phyloP scores from a whole-genome alignment of 176 grass and related monocot species.

The Rhynchospora breviuscula region DNA sequence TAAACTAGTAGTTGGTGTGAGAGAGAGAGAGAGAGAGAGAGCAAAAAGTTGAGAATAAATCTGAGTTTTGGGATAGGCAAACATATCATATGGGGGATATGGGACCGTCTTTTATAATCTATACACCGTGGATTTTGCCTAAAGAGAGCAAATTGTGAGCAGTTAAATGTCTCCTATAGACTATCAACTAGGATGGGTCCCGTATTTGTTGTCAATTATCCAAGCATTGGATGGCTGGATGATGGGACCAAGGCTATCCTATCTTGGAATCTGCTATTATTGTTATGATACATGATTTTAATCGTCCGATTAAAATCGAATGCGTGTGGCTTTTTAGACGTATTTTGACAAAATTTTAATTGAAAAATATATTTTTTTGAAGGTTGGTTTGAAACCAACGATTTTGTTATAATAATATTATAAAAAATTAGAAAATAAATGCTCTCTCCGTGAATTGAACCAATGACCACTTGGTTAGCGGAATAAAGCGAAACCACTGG shows the following conservation, averaged over 20 bases:
- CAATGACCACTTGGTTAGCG: no score
- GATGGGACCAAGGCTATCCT: background rate
- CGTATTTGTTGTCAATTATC: background rate
- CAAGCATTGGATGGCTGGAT: background rate
- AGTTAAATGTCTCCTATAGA: background rate
- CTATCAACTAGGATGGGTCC: background rate
- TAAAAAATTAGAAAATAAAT: no score
- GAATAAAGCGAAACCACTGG: no score
- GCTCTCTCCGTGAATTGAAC: no score
- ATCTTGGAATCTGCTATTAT: no score
- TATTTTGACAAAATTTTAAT: no score
- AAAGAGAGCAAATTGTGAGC: background rate
- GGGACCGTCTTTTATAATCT: conserved; percentile 3
- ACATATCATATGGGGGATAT: conserved; percentile 4
- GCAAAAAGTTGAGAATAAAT: background rate
- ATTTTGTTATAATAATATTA: no score
- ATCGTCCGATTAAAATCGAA: background rate
- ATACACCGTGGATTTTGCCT: conserved; percentile 5
- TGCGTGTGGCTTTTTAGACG: no score
- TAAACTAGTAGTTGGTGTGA: background rate
- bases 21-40: background rate
- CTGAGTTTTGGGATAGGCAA: background rate
- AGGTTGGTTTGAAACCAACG: no score
- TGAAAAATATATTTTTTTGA: no score
- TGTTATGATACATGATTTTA: no score